These are phyloP conservation scores for Colletotrichum chrysophilum DNA, from an alignment of 2,329 filamentous ascomycete species.

Conservation along the genomic window DNA sequence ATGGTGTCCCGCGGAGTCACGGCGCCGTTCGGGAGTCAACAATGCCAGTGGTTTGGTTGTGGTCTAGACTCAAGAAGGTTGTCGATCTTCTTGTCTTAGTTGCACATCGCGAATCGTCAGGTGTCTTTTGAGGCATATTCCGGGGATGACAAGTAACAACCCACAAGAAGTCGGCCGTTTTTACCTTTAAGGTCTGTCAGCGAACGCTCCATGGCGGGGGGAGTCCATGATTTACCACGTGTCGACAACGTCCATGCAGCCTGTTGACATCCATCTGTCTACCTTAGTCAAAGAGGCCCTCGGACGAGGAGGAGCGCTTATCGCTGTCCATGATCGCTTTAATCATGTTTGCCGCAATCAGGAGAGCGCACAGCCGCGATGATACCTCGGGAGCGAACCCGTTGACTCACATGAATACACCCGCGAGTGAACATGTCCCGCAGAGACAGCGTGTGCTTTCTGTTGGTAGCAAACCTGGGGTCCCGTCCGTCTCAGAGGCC, in stretches of 20 bases:
- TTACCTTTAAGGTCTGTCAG: not conserved
- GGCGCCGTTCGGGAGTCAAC: not conserved
- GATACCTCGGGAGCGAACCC: not conserved
- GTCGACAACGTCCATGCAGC: not conserved
- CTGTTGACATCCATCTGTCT: not conserved
- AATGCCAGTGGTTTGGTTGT: not conserved
- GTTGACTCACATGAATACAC: not conserved
- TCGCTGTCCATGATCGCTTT: not conserved
- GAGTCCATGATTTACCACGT: not conserved
- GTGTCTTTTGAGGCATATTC: not conserved
- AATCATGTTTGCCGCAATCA: not conserved
- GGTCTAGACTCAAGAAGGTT: not conserved
- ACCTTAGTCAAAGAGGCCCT: not conserved
- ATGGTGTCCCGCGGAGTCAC: not conserved
- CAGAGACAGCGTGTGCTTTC: not conserved
- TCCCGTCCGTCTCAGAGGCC: not conserved
- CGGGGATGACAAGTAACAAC: not conserved
- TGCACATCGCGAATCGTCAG: slow-evolving; percentile 5
- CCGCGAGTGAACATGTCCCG: not conserved
- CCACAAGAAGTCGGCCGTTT: not conserved
- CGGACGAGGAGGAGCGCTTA: not conserved
- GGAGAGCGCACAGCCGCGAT: not conserved
- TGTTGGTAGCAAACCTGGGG: not conserved
- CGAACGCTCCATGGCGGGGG: not conserved
- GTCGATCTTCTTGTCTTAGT: slow-evolving; percentile 4